phyloP scores from a whole-genome alignment of 257 asterid species.

The Osmanthus fragrans region DNA sequence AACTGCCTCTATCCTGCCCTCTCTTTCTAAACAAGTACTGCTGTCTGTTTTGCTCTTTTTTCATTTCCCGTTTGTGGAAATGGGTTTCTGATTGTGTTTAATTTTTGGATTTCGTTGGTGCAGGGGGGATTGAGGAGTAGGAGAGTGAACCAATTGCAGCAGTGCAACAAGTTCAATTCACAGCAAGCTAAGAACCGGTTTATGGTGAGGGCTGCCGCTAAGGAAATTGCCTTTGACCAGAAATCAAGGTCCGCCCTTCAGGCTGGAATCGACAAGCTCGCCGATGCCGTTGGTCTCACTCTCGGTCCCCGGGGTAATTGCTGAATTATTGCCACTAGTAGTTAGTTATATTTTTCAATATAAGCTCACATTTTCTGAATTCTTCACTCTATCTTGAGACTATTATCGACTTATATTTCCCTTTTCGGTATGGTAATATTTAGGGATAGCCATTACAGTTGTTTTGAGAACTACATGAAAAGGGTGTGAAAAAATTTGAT shows the following conservation, averaged over 20 bases:
- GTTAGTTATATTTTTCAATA: background rate
- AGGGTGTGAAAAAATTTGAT: background rate
- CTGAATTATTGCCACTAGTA: background rate
- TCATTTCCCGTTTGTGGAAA: background rate
- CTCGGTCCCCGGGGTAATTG: slow-evolving; percentile 93
- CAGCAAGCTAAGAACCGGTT: slow-evolving; percentile 58
- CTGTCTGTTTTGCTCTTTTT: background rate
- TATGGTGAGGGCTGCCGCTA: slow-evolving; percentile 77
- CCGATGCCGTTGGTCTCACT: slow-evolving; percentile 91
- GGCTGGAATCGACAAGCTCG: slow-evolving; percentile 91
- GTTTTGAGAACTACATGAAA: background rate
- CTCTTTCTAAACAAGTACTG: slow-evolving; percentile 61
- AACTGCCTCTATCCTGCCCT: slow-evolving; percentile 64
- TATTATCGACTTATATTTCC: background rate
- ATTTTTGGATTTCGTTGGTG: slow-evolving; percentile 6
- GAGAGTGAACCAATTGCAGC: slow-evolving; percentile 66
- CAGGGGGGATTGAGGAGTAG: slow-evolving; percentile 63
- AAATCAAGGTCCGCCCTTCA: slow-evolving; percentile 89
- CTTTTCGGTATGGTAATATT: background rate
- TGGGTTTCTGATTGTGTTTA: background rate
- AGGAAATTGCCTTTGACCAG: slow-evolving; percentile 95
- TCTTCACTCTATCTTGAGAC: background rate
- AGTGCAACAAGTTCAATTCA: slow-evolving; percentile 55
- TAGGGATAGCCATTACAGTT: background rate
- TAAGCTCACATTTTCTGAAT: background rate